Base-by-base conservation (phyloP, 345 rosid species). In the Camelina hispida region DNA sequence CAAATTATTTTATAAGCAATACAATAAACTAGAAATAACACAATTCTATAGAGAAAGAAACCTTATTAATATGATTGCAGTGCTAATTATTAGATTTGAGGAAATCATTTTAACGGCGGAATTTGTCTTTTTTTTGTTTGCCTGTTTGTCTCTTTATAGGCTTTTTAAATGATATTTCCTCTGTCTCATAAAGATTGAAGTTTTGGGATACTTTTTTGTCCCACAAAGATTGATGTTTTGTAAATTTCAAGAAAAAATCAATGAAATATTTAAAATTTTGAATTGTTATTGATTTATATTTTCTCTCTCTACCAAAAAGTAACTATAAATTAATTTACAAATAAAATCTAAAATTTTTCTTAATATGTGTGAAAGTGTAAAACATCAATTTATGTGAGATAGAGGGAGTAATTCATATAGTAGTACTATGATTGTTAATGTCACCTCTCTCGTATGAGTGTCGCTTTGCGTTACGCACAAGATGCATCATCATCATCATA, bases 101-200 rank as follows among this genome's bases (percentile, higher is more conserved):
- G 66, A 25, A 35, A 58, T 74, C 52, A 66, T 74, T 55, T 66
- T 74, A 58, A 58, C 78, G 78, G 78, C 73, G 52, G 66, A 66
- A 66, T 56, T 23, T 74, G 66, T 55, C 51, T 40, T 22, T 28
- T 52, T 20, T 47, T 56, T 54, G 16, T 11, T 9, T 9, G 38
- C 14, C 7, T 56, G 16, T 56, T 55, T 62, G 44, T 54, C 44
- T 62, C n/a, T 28, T 28, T 28, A 34, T 51, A 72, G 18, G 62
- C 53, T 62, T 61, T 58, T 62, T 12, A n/a, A 58, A 28, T 56
- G 9, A 56, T 15, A n/a, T n/a, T n/a, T n/a, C n/a, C n/a, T n/a
- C n/a, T n/a, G n/a, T n/a, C n/a, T n/a, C n/a, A n/a, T n/a, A n/a
- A n/a, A n/a, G n/a, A n/a, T n/a, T n/a, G n/a, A n/a, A n/a, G n/a